Base-by-base conservation (phyloP, 306 rosid genomes). In the Trichosanthes cucumerina region DNA sequence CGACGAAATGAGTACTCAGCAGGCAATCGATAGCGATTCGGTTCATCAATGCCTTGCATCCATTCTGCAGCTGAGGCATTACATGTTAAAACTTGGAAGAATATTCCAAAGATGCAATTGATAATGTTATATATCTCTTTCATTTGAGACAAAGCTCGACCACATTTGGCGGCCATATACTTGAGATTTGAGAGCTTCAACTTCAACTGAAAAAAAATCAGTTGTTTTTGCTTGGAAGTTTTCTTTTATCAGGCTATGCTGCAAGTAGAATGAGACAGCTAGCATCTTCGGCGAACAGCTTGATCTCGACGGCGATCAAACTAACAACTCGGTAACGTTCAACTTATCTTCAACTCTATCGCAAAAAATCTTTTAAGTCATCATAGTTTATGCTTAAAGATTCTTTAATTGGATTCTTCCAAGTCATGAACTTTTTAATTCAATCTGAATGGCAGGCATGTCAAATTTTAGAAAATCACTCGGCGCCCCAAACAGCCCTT, bases 1-100 rank as follows among this genome's bases (percentile, higher is more conserved):
- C n/a, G 11, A 34, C 9, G n/a, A 21, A 23, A 23, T 23, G 56
- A 70, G 21, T 44, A 44, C 5, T 26, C 16, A 21, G 13, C 19
- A 41, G 76, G 54, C 33, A 39, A 68, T 21, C n/a, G 75, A 14
- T 41, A n/a, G 75, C 13, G 0, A 19, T 11, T 68, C 9, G 31
- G 10, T 68, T 68, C 75, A 68, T 39, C 52, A 9, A 68, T 38
- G 50, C 52, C 4, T 9, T 19, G 52, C 31, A 68, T 68, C 50
- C 52, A 21, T 63, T 68, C 15, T 68, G 75, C 75, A 68, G 75
- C 18, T 68, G 75, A 65, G 73, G 26, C 47, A 65, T 65, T 36
- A 18, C 15, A 3, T 65, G 47, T 65, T 65, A 59, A 60, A 31
- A 9, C 23, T 16, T 64, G 74, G 33, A 68, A 68, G 33, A 38